These are phyloP conservation scores for Handroanthus guayacan DNA, from an alignment of 257 asterid species.

Conservation along the genomic window DNA sequence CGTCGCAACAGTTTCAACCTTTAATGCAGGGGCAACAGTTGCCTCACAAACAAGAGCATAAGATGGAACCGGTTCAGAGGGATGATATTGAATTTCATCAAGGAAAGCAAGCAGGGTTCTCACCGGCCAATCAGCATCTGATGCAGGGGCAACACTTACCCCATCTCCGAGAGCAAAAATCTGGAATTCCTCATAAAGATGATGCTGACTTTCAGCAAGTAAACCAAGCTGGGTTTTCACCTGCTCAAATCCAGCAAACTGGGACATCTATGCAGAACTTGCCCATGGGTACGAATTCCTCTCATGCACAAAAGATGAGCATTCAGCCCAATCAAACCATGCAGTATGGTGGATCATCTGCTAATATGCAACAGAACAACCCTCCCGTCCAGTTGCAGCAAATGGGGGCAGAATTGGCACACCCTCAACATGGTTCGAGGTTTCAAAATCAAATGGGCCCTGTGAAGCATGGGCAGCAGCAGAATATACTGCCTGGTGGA, in stretches of 20 bases:
- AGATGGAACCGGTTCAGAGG: slow-evolving; percentile 56
- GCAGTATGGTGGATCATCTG: slow-evolving; percentile 56
- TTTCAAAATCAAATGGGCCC: slow-evolving; percentile 74
- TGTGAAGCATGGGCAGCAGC: slow-evolving; percentile 65
- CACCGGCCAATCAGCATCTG: slow-evolving; percentile 59
- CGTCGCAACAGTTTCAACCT: slow-evolving; percentile 66
- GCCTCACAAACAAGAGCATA: slow-evolving; percentile 69
- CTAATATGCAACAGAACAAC: slow-evolving; percentile 59
- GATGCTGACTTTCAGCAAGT: slow-evolving; percentile 62
- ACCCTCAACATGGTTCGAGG: slow-evolving; percentile 58
- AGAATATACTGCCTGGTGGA: slow-evolving; percentile 59
- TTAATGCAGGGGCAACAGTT: slow-evolving; percentile 62
- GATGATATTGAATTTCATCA: slow-evolving; percentile 62
- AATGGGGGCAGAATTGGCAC: slow-evolving; percentile 53
- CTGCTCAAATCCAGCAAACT: slow-evolving; percentile 61
- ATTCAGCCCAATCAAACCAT: slow-evolving; percentile 56
- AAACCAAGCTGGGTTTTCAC: slow-evolving; percentile 62
- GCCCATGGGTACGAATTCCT: slow-evolving; percentile 50
- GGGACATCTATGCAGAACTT: slow-evolving; percentile 54
- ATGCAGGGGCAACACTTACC: slow-evolving; percentile 65
- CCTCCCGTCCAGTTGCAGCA: slow-evolving; percentile 54
- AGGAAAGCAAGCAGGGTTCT: slow-evolving; percentile 68
- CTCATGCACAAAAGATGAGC: slow-evolving; percentile 50
- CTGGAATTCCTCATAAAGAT: slow-evolving; percentile 57
- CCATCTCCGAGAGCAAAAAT: slow-evolving; percentile 62